A percentile compares a stretch with the other conserved stretches of the same genome.
phyloP scores from a whole-genome alignment of 306 rosid genomes.

The Pterocarpus macrocarpus region DNA sequence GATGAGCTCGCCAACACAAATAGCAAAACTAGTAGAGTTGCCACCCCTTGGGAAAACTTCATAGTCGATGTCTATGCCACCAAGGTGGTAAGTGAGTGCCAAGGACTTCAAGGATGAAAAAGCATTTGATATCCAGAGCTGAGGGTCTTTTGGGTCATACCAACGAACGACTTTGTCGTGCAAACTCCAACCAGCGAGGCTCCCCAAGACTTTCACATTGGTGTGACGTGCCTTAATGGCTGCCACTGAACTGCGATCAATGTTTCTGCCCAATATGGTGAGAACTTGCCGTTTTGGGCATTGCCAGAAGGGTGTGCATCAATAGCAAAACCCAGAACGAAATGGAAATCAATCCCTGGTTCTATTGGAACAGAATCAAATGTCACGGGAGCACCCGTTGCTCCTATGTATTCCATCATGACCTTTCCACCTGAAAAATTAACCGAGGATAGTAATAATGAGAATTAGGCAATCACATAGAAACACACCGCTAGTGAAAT shows the following conservation, averaged over 20 bases:
- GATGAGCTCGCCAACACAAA: slow-evolving; percentile 71
- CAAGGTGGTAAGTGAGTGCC: slow-evolving; percentile 54
- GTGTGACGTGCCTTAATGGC: slow-evolving; percentile 51
- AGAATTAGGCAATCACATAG: background rate
- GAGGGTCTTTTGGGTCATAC: slow-evolving; percentile 55
- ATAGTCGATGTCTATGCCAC: slow-evolving; percentile 65
- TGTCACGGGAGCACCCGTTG: slow-evolving; percentile 53
- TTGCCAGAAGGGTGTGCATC: slow-evolving; percentile 57
- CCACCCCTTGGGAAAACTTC: slow-evolving; percentile 54
- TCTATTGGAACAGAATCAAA: slow-evolving; percentile 52
- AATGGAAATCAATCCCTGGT: slow-evolving; percentile 58
- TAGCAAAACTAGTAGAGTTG: slow-evolving; percentile 45
- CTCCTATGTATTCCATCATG: slow-evolving; percentile 77
- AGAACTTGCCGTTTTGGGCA: slow-evolving; percentile 58
- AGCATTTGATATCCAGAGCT: slow-evolving; percentile 63
- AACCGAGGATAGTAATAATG: background rate
- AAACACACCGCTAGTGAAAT: background rate
- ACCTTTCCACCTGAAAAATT: slow-evolving; percentile 60
- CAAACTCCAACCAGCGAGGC: slow-evolving; percentile 68
- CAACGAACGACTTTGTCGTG: slow-evolving; percentile 53
- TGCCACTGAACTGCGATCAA: slow-evolving; percentile 53
- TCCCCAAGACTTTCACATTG: slow-evolving; percentile 60
- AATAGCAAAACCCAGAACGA: slow-evolving; percentile 62
- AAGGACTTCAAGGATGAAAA: slow-evolving; percentile 55
- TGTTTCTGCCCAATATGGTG: slow-evolving; percentile 56